phyloP scores from a whole-genome alignment of 1,139 yeast genomes.

The Geotrichum restrictum region DNA sequence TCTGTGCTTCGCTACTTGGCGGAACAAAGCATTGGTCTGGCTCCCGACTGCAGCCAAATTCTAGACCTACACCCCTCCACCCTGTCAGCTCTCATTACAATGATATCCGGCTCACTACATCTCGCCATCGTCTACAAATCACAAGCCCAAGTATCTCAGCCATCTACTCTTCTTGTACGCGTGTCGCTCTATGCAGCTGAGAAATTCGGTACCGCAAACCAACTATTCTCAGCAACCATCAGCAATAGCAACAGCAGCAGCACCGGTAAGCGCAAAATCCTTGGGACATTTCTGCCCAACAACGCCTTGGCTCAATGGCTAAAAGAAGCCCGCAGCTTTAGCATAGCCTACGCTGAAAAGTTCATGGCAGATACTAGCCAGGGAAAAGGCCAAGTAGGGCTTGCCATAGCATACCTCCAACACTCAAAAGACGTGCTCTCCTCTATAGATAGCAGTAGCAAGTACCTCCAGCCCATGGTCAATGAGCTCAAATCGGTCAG shows the following conservation, averaged over 20 bases:
- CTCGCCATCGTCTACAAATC: constrained; percentile 33
- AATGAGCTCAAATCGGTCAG: constrained; percentile 21
- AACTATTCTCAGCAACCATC: constrained; percentile 20
- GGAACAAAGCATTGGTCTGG: constrained; percentile 21
- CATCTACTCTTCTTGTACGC: constrained; percentile 34
- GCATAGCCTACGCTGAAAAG: constrained; percentile 33
- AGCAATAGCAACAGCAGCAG: not conserved
- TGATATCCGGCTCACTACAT: constrained; percentile 36
- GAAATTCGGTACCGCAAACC: constrained; percentile 33
- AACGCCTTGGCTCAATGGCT: constrained; percentile 30
- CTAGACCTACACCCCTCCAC: constrained; percentile 32
- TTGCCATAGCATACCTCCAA: constrained; percentile 33
- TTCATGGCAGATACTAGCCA: constrained; percentile 36
- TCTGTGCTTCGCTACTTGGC: constrained; percentile 31
- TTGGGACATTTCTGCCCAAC: constrained; percentile 4
- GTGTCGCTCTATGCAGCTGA: constrained; percentile 38
- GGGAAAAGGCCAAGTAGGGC: constrained; percentile 32
- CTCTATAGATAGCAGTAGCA: constrained; percentile 14
- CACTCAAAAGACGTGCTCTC: constrained; percentile 17
- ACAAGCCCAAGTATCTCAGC: constrained; percentile 25
- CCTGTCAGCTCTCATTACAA: constrained; percentile 29
- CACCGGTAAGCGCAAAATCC: constrained; percentile 6
- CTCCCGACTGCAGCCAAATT: constrained; percentile 18
- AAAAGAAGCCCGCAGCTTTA: constrained; percentile 29
- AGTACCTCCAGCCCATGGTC: constrained; percentile 13